Evolutionary conservation across 2,329 filamentous ascomycete species (phyloP), one percentile per base, ranked within the genome.

Genomic region (Colletotrichum acutatum): DNA sequence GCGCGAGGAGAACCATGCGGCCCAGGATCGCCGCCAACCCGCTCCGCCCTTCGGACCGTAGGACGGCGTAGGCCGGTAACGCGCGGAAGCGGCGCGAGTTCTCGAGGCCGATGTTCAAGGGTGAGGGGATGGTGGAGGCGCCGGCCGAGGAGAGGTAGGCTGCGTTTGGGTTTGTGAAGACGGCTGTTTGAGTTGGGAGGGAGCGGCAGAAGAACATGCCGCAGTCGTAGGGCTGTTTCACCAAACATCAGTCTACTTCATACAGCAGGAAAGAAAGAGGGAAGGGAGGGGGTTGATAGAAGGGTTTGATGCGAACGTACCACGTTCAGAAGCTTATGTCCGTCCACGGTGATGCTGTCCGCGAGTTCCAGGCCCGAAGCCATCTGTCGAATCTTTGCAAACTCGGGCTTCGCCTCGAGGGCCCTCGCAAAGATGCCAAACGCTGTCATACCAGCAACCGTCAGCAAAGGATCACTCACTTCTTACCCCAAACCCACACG

Each of bases 41-140:
- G 0, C 86, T 80, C 1, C 86, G 86, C 0, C 96, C 96, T 77
- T 97, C 93, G 59, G 93, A 92, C 24, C 92, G 81, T 2, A 98
- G 87, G 0, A 92, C 93, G 12, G 94, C 92, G 79, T 98, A 98
- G 9, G 95, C 93, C 0, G 96, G 95, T n/a, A 98, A 85, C 0
- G 95, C 95, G 66, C 96, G 90, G 85, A 98, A 97, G 6, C 95
- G 92, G 52, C 95, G 91, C 2, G 95, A 98, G 82, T 98, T 98
- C 78, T 98, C 95, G 24, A 98, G 86, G 24, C 95, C 95, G 69
- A 97, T 90, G 82, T 98, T 96, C 19, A 97, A 85, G 0, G 95
- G 95, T 4, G 93, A 95, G n/a, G 92, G 90, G 74, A 97, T 92
- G 78, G 61, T 78, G 74, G 71, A 79, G 3, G 78, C 77, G 19